Evolutionary conservation across 371 early-diverging fungal species (phyloP), one percentile per base, ranked within the genome.

Genomic region (Rhizopus arrhizus): DNA sequence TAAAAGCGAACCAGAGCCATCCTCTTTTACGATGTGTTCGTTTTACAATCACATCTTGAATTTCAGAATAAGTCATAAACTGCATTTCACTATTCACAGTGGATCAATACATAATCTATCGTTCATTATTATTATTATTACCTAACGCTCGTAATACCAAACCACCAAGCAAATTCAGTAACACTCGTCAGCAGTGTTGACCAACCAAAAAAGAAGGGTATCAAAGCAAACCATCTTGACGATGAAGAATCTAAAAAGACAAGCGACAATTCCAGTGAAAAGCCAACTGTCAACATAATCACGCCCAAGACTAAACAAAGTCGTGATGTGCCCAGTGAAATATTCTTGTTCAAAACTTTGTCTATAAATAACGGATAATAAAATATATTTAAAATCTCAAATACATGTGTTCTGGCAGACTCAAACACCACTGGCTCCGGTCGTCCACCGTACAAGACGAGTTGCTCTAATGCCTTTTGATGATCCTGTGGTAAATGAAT

Each of bases 341-440:
- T 48, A 33, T 81, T 81, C 11, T 72, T 75, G 46, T 73, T 57
- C 9, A 77, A 60, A 1, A 78, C 68, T 15, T 64, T 38, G 35
- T 81, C 78, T 0, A 81, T 70, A 65, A 81, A 81, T 15, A 73
- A 62, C 3, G 78, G 73, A 48, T 81, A 81, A 54, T 70, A 81
- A 57, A 77, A 78, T 10, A 81, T 70, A 53, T 81, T 81, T 48
- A 81, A 63, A 16, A 81, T 61, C 47, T 81, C 81, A 56, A 70
- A 81, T 5, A 81, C 76, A 53, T 81, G 73, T 0, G 72, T 54
- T 28, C 70, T 56, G 1, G 81, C 76, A 31, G 81, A 77, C 34
- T 81, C 76, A 66, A 78, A 81, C 3, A 81, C 73, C 13, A 74
- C 36, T 8, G 81, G 81, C 31, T 81, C 81, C 11, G 81, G 77